phyloP scores from a whole-genome alignment of 1,284 basidiomycete genomes.

The Heterobasidion occidentale region DNA sequence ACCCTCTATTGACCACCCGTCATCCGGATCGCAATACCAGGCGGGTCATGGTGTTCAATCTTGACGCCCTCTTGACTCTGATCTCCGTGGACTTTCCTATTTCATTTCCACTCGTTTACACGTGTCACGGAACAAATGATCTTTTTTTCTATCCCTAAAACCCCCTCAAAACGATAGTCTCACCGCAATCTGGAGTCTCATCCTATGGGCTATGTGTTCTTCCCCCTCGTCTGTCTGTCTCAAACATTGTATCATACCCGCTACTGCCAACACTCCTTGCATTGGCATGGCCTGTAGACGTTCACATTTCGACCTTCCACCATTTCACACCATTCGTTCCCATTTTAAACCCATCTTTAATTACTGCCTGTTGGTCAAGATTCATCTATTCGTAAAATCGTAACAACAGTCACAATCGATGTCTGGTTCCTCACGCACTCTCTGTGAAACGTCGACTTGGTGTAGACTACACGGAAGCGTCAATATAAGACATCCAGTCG shows the following conservation, averaged over 20 bases:
- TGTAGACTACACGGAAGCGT: conserved; percentile 7
- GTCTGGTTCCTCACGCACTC: not conserved
- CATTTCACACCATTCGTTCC: not conserved
- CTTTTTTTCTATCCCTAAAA: no score
- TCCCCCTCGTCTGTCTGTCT: not conserved
- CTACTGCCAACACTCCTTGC: not conserved
- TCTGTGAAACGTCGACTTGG: no score
- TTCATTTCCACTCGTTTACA: no score
- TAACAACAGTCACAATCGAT: not conserved
- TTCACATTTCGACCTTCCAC: not conserved
- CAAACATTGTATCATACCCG: not conserved
- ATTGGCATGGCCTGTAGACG: not conserved
- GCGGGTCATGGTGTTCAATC: not conserved
- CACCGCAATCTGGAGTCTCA: not conserved
- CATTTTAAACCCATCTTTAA: not conserved
- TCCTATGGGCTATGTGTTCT: not conserved
- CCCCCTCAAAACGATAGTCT: not conserved
- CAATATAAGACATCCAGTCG: conserved; percentile 27
- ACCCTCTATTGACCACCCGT: not conserved
- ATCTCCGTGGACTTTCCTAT: no score
- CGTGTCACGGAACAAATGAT: no score
- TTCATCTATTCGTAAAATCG: not conserved
- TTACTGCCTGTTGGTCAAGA: not conserved
- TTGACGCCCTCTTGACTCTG: not conserved
- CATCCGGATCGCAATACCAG: not conserved